Base-by-base conservation (phyloP, 768 basidiomycete genomes). In the Mycena galopus region DNA sequence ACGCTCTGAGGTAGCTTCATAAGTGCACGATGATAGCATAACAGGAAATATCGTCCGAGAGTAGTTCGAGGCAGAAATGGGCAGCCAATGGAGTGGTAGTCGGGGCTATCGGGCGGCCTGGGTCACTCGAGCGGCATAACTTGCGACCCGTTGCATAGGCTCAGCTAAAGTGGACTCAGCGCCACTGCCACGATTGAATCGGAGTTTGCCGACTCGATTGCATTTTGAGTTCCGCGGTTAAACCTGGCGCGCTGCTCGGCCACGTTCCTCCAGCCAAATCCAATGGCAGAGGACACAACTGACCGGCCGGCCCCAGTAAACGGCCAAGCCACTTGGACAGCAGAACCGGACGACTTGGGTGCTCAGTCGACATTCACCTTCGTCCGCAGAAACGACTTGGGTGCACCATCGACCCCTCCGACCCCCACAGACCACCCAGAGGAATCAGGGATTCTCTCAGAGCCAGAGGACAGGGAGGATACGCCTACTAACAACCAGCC, bases 401-500 rank as follows among this genome's bases (percentile, higher is more conserved):
- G 32, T 19, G 53, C 57, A n/a, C 29, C 60, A 2, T 72, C 71
- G 10, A 10, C 62, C 2, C 72, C 72, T 2, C 50, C 67, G 57
- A 73, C 72, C 4, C 72, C 72, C 14, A 21, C 30, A 51, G 71
- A 86, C 74, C 75, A 83, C 9, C 89, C 87, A 16, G 90, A 90
- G 51, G 86, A 83, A 39, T 88, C 80, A 7, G 73, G 72, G 30
- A 78, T 76, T 21, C 70, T 63, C 7, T 72, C 65, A 1, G 75
- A 71, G 12, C 37, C 51, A 50, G 71, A 72, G 21, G 80, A 81
- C 56, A 74, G 75, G 27, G 75, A 67, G n/a, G 76, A 76, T 21
- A 65, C 72, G 8, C 59, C 73, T 17, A 73, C 71, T 42, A 71
- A 64, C 65, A 37, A 72, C 59, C 72, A 78, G 55, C 74, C 55